phyloP scores from a whole-genome alignment of 2,329 filamentous ascomycete genomes.

The Colletotrichum siamense region DNA sequence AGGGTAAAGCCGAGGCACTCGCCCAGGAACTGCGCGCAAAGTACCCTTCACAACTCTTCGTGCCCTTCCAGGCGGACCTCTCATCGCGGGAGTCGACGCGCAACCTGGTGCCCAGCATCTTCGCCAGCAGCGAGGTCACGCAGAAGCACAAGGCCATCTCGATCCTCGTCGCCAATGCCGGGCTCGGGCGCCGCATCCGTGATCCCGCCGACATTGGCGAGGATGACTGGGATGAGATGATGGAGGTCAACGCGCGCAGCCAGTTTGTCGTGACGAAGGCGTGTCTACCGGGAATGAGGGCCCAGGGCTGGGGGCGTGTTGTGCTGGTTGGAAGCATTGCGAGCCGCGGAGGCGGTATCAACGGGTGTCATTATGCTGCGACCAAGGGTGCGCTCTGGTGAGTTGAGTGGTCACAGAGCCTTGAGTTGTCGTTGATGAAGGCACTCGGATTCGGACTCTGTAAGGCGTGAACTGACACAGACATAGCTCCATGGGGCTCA shows the following conservation, averaged over 20 bases:
- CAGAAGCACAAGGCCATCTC: slow-evolving; percentile 33
- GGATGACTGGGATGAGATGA: slow-evolving; percentile 40
- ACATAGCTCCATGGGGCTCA: slow-evolving; percentile 38
- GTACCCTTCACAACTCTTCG: slow-evolving; percentile 33
- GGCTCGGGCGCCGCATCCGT: slow-evolving; percentile 36
- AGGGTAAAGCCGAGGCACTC: slow-evolving; percentile 35
- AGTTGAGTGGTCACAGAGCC: not conserved
- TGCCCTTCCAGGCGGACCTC: slow-evolving; percentile 31
- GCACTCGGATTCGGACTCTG: not conserved
- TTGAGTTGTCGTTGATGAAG: no score
- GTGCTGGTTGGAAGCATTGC: slow-evolving; percentile 39
- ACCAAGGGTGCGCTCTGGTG: slow-evolving; percentile 32
- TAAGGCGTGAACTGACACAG: not conserved
- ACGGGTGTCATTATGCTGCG: slow-evolving; percentile 40
- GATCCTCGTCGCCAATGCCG: slow-evolving; percentile 37
- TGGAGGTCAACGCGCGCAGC: slow-evolving; percentile 37
- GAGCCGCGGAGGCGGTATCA: slow-evolving; percentile 35
- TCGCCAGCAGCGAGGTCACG: slow-evolving; percentile 19
- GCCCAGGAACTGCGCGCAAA: slow-evolving; percentile 28
- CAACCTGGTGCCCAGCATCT: slow-evolving; percentile 25
- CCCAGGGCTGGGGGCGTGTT: slow-evolving; percentile 35
- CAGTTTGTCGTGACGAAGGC: slow-evolving; percentile 38
- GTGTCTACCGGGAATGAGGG: slow-evolving; percentile 34
- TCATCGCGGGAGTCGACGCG: slow-evolving; percentile 30
- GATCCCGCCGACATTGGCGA: slow-evolving; percentile 36